Base-by-base conservation (phyloP, 805 yeast genomes). In the Zygoascus flipseniorum region DNA sequence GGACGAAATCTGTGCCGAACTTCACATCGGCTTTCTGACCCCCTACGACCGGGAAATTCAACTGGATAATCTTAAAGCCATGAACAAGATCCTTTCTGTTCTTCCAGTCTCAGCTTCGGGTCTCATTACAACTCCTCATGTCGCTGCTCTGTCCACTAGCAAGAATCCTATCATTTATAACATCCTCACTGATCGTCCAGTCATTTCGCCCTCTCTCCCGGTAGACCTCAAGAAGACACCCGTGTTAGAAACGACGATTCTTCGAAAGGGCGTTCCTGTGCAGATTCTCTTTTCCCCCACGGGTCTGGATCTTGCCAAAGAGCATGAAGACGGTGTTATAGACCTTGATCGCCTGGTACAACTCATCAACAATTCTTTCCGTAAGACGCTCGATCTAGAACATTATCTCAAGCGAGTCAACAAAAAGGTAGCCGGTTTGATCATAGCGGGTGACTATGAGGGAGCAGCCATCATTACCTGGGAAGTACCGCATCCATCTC, bases 401-500 rank as follows among this genome's bases (percentile, higher is more conserved):
- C 82, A 80, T 58, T 93, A 90, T 64, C 69, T 89, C 23, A 55
- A 72, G 2, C 72, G 99, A 50, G 76, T 93, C 39, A 76, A 82
- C 56, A 74, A 80, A 1, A 73, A 74, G 1, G 73, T 92, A 3
- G 90, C 97, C 0, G 85, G 86, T 0, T 67, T 93, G 10, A 82
- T 93, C 14, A 77, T 93, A 13, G 88, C 92, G 2, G 98, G 98
- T 0, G 93, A 92, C 63, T 93, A 93, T 66, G 97, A 90, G 59
- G 98, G 98, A 2, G 89, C 88, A 16, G 97, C 98, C 0, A 85
- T 93, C 14, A 77, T 92, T 37, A 93, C 99, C 0, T 85, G 88
- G 80, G 99, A 92, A 61, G 53, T 58, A 43, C 55, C 66, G 0
- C 63, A 67, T 3, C 55, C 63, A 0, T 72, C 72, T 8, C 68